Percentiles rank a stretch among this genome's conserved stretches.
These are phyloP conservation scores for Fusarium nematophilum DNA, from an alignment of 2,329 filamentous ascomycete species.

Conservation along the genomic window DNA sequence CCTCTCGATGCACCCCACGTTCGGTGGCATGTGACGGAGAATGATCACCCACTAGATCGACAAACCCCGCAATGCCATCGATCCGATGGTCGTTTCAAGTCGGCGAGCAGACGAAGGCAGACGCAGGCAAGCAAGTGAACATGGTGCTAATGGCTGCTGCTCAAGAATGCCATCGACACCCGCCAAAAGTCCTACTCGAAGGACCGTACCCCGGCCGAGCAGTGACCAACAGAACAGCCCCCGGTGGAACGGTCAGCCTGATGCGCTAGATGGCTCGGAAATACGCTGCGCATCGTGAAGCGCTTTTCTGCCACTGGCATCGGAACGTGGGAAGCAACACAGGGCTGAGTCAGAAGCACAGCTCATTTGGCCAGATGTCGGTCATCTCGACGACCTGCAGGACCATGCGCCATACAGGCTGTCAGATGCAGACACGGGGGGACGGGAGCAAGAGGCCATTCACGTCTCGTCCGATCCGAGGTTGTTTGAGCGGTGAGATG, in stretches of 20 bases:
- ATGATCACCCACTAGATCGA: constrained; percentile 41
- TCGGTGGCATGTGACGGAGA: constrained; percentile 32
- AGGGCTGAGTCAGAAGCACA: constrained; percentile 17
- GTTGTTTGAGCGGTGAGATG: constrained; percentile 37
- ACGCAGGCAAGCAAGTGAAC: background rate
- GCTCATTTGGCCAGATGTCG: constrained; percentile 7
- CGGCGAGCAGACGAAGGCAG: background rate
- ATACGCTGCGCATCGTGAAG: background rate
- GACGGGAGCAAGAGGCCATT: constrained; percentile 26
- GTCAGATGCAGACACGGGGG: constrained; percentile 25
- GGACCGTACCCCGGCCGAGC: background rate
- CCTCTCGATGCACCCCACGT: constrained; percentile 36
- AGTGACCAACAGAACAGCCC: constrained; percentile 4
- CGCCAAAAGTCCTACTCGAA: no score
- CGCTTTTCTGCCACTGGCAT: background rate
- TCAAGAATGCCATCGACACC: no score
- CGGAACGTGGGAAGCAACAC: constrained; percentile 8
- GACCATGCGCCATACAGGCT: constrained; percentile 12
- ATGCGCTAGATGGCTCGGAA: constrained; percentile 7
- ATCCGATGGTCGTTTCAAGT: constrained; percentile 11
- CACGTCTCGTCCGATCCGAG: constrained; percentile 23
- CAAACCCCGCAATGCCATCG: constrained; percentile 37
- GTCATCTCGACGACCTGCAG: constrained; percentile 6
- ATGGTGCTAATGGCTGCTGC: no score
- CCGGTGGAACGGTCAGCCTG: constrained; percentile 1